Base-by-base conservation (phyloP, 1,139 yeast species). In the Hemisphaericaspora xylofermentans region DNA sequence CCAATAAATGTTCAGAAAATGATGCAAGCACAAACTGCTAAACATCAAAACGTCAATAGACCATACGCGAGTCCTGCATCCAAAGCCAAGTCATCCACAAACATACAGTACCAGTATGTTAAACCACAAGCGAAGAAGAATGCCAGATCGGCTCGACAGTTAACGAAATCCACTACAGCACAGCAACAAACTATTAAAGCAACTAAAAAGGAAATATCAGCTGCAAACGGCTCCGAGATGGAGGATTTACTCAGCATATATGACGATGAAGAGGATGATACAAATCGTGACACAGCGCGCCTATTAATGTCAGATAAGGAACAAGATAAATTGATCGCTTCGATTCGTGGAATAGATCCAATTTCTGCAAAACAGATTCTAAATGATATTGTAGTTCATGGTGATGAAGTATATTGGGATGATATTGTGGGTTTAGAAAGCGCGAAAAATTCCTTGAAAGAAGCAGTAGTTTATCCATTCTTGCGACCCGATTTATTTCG, bases 361-460 rank as follows among this genome's bases (percentile, higher is more conserved):
- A 46, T 57, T 42, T 57, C 78, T 43, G 68, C 72, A 39, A 57
- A 64, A 43, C 96, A 88, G 58, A 93, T 93, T 40, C 71, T 93
- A 48, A 86, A 87, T 51, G 98, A 93, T 58, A 88, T 93, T 50
- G 94, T 91, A 6, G 89, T 89, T 7, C 88, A 85, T 46, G 98
- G 98, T 7, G 98, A 93, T 61, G 94, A 89, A 54, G 98, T 93
- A 1, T 88, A 81, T 56, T 93, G 98, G 98, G 94, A 85, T 35
- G 98, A 93, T 59, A 88, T 93, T 50, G 97, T 96, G 1, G 98
- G 98, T 1, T 66, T 93, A 30, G 97, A 89, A 46, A 76, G 78
- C 13, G 98, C 98, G 6, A 93, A 93, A 57, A 82, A 78, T 50
- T 86, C 97, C 0, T 71, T 93, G 43, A 93, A 93, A 58, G 98